Evolutionary conservation across 2,329 filamentous ascomycete species (phyloP).

Genomic region (Xylaria polymorpha): DNA sequence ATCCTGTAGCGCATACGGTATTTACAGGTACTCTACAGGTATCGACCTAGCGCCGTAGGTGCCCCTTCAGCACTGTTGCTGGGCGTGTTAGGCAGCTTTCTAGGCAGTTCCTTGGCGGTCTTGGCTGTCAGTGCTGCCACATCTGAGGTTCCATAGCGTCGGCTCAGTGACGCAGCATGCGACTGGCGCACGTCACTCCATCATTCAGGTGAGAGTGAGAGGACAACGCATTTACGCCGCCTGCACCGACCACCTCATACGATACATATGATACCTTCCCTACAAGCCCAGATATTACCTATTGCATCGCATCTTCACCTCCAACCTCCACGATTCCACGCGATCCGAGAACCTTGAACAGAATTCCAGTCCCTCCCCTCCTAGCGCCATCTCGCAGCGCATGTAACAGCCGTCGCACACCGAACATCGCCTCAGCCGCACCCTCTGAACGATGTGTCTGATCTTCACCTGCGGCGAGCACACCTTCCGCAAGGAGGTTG

Average conservation of each 20-base stretch:
- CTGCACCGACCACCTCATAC: slow-evolving; percentile 16
- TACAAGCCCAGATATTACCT: not conserved
- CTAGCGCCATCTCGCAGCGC: not conserved
- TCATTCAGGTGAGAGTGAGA: slow-evolving; percentile 6
- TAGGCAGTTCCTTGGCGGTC: not conserved
- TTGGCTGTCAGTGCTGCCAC: slow-evolving; percentile 3
- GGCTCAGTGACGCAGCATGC: slow-evolving; percentile 14
- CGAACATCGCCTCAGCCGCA: slow-evolving; percentile 21
- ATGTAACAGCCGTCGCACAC: slow-evolving; percentile 2
- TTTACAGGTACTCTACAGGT: too few species aligned
- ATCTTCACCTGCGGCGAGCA: slow-evolving; percentile 72
- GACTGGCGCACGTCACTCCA: slow-evolving; percentile 13
- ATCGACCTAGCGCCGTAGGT: not conserved
- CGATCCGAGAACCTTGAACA: slow-evolving; percentile 1
- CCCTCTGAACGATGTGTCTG: slow-evolving; percentile 64
- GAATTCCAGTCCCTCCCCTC: not conserved
- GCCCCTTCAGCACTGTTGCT: not conserved
- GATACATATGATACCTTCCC: not conserved
- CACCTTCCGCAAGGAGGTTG: slow-evolving; percentile 68
- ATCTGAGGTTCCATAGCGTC: slow-evolving; percentile 9
- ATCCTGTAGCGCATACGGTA: too few species aligned
- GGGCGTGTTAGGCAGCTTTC: not conserved
- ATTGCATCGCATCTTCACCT: slow-evolving; percentile 4
- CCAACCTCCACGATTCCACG: not conserved
- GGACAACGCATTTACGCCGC: slow-evolving; percentile 19